Base-by-base conservation (phyloP, 2,329 filamentous ascomycete species). In the Westerdykella ornata region DNA sequence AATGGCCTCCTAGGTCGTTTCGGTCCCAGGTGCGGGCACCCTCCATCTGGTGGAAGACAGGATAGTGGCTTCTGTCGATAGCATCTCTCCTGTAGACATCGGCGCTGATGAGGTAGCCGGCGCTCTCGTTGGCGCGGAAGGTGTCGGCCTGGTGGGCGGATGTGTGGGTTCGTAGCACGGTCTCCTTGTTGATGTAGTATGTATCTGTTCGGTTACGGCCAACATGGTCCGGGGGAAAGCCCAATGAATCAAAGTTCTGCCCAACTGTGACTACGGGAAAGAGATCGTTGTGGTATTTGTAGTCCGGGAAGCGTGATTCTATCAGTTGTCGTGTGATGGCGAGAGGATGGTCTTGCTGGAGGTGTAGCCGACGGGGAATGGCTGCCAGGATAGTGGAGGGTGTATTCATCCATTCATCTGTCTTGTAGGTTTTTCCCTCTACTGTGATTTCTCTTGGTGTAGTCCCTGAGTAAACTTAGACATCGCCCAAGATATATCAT, bases 1-100 rank as follows among this genome's bases (percentile, higher is more conserved):
- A 59, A 13, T 15, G 16, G 15, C 62, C 57, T 30, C 55, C 49
- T 12, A 55, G 71, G 41, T 71, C 73, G 19, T 62, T 72, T 8
- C 87, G 78, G 60, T 92, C 84, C 90, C 92, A 98, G 40, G 88
- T 83, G 53, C 84, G 77, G 7, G 90, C 90, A 11, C 88, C 90
- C 66, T 98, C 92, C 89, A 97, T 97, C 70, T 98, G 92, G 68
- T 98, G 92, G 67, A 98, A 98, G 44, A 94, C 81, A 0, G 92
- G 92, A 68, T 97, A 97, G 68, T 98, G 92, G 54, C 84, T 92
- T 42, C 86, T 80, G 68, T 98, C 92, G 58, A 98, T 84, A 42
- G 90, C 89, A 76, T 98, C 92, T 50, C 92, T 78, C 33, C 92
- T 81, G 67, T 97, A 98, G 14, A 98, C 92, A 64, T 98, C 92